Base-by-base conservation (phyloP, 441 rosid genomes). In the Macaranga tanarius region DNA sequence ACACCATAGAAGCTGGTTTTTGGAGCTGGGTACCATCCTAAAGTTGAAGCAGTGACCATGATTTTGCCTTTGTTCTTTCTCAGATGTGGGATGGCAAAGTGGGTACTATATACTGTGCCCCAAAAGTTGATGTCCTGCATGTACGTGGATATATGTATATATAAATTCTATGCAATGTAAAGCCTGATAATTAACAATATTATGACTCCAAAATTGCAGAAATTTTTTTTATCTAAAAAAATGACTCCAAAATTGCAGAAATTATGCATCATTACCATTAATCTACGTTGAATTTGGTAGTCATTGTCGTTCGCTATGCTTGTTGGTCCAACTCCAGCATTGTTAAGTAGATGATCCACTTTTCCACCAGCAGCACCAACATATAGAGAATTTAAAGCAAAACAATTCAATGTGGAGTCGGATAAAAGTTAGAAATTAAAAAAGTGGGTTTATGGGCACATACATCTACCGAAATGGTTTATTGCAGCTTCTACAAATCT, bases 331-430 rank as follows among this genome's bases (percentile, higher is more conserved):
- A 83, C 62, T 5, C 83, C 87, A 20, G 86, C 89, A 80, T 78
- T 81, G 62, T 81, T 85, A 26, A 86, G 86, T 68, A 81, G 70
- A 67, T 85, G 85, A 69, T 83, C 84, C 86, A 85, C 87, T 83
- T 70, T 63, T 52, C 57, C 57, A 16, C 52, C 52, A 4, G n/a
- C 16, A 48, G 4, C 52, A 48, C 52, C 52, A 13, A 48, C 17
- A 16, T 12, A 4, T 26, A 7, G 6, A 34, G 0, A 62, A 34
- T 16, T 62, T 62, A 22, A 16, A 54, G 31, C 9, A 56, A 62
- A 25, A 55, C 10, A 2, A 6, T 34, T 34, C 38, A n/a, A 3
- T 50, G 10, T 15, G 17, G 25, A 52, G 3, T 23, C 25, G 31
- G 10, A 7, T 66, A 25, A 31, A 52, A 47, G 51, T 42, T 38